A percentile compares a stretch with the other conserved stretches of the same genome.
Evolutionary conservation across 805 yeast genomes (phyloP).

Genomic region (Wickerhamiella musiphila): DNA sequence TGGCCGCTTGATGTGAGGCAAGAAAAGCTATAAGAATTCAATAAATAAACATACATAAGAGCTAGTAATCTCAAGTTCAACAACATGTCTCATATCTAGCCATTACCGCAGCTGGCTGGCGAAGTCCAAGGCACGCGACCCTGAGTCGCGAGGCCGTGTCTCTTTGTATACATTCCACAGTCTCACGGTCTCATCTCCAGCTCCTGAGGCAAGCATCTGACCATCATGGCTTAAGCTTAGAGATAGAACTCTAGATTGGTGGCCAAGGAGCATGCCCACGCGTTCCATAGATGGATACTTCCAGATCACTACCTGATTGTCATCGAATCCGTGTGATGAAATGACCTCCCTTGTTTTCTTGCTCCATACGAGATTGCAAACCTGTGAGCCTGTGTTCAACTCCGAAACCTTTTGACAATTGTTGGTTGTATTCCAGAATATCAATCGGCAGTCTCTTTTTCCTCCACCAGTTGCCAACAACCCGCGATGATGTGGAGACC

Average conservation of each 20-base stretch:
- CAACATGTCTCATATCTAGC: too few relatives aligned
- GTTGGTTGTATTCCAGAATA: slow-evolving; percentile 80
- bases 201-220: slow-evolving; percentile 91
- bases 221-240: slow-evolving; percentile 90
- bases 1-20: too few relatives aligned
- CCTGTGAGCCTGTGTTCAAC: slow-evolving; percentile 91
- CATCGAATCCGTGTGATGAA: slow-evolving; percentile 85
- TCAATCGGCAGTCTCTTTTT: slow-evolving; percentile 77
- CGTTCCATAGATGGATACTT: slow-evolving; percentile 86
- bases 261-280: slow-evolving; percentile 85
- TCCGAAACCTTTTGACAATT: slow-evolving; percentile 59
- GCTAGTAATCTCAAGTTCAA: too few relatives aligned
- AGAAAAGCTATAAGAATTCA: too few relatives aligned
- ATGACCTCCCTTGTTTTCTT: slow-evolving; percentile 82
- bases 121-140: slow-evolving; percentile 3
- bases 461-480: slow-evolving; percentile 93
- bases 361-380: slow-evolving; percentile 88
- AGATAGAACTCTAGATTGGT: slow-evolving; percentile 80
- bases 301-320: slow-evolving; percentile 87
- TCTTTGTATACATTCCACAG: slow-evolving; percentile 93
- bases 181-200: slow-evolving; percentile 92
- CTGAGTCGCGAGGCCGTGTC: slow-evolving; percentile 21
- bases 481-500: slow-evolving; percentile 97
- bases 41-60: too few relatives aligned
- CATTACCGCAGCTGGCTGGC: slow-evolving; percentile 8